Percentiles rank a stretch among this genome's conserved stretches.
Conservation (phyloP, 441 rosid genomes). For the Populus hybrid region DNA sequence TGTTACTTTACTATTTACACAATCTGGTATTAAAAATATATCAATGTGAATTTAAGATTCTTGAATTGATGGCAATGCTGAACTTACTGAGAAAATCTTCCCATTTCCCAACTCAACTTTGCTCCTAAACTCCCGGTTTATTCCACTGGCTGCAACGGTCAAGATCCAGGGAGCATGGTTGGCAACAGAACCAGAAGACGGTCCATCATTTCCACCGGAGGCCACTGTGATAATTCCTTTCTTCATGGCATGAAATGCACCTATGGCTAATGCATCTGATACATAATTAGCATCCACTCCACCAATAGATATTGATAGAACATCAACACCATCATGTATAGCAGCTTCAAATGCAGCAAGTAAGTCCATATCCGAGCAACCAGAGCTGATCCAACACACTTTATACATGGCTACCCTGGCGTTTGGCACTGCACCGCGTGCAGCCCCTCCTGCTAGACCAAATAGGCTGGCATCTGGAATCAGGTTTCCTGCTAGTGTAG, state of each 20-base stretch:
- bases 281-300: constrained; percentile 37
- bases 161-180: constrained; percentile 73
- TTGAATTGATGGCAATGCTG: not conserved
- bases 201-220: constrained; percentile 72
- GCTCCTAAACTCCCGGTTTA: constrained; percentile 58
- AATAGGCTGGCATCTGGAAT: constrained; percentile 56
- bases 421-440: constrained; percentile 85
- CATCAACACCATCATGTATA: constrained; percentile 71
- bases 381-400: constrained; percentile 79
- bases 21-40: not conserved
- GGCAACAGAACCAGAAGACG: constrained; percentile 47
- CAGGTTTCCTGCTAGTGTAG: constrained; percentile 68
- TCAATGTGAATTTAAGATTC: not conserved
- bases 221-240: constrained; percentile 77
- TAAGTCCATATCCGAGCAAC: constrained; percentile 85
- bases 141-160: constrained; percentile 65
- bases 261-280: constrained; percentile 55
- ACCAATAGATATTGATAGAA: constrained; percentile 77
- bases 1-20: not conserved
- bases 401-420: constrained; percentile 83
- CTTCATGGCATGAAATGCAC: constrained; percentile 78
- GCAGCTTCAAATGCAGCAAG: constrained; percentile 85
- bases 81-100: constrained; percentile 44
- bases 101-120: constrained; percentile 61
- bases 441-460: constrained; percentile 68